Percentiles rank a stretch among this genome's conserved stretches.
These are phyloP conservation scores for Quercus rubra DNA, from an alignment of 306 rosid species.

Conservation along the genomic window DNA sequence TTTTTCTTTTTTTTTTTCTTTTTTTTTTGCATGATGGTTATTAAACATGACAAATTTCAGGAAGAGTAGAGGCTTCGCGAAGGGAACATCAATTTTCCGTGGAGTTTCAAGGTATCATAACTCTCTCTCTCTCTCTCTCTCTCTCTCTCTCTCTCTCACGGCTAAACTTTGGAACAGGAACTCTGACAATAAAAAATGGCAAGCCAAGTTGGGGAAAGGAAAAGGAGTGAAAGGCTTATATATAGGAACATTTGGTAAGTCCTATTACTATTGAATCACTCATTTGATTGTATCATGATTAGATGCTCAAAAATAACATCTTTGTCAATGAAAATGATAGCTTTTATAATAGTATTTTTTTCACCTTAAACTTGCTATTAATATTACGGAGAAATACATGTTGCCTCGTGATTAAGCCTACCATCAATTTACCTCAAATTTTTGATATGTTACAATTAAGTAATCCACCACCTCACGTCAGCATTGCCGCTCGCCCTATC, in stretches of 20 bases:
- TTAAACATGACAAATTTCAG: slow-evolving; percentile 17
- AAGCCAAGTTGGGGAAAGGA: slow-evolving; percentile 31
- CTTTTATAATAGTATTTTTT: too few relatives aligned
- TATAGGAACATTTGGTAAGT: slow-evolving; percentile 31
- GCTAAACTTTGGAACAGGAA: slow-evolving; percentile 10
- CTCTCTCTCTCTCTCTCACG: background rate
- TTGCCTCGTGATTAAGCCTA: too few relatives aligned
- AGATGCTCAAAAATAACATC: background rate
- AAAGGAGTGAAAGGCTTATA: slow-evolving; percentile 10
- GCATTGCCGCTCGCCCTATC: too few relatives aligned
- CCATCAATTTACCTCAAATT: too few relatives aligned
- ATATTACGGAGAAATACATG: too few relatives aligned
- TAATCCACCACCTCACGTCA: too few relatives aligned
- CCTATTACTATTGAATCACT: background rate
- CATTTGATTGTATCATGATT: background rate
- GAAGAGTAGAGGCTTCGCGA: slow-evolving; percentile 17
- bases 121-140: slow-evolving; percentile 6
- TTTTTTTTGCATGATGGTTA: too few relatives aligned
- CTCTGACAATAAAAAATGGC: slow-evolving; percentile 20
- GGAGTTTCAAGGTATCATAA: slow-evolving; percentile 37
- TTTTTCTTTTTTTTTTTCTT: too few relatives aligned
- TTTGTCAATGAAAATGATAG: too few relatives aligned
- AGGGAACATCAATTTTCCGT: slow-evolving; percentile 28
- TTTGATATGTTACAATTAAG: too few relatives aligned
- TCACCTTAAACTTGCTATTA: too few relatives aligned